Conservation (phyloP, 2,329 filamentous ascomycete species). For the Diaporthe helianthi region DNA sequence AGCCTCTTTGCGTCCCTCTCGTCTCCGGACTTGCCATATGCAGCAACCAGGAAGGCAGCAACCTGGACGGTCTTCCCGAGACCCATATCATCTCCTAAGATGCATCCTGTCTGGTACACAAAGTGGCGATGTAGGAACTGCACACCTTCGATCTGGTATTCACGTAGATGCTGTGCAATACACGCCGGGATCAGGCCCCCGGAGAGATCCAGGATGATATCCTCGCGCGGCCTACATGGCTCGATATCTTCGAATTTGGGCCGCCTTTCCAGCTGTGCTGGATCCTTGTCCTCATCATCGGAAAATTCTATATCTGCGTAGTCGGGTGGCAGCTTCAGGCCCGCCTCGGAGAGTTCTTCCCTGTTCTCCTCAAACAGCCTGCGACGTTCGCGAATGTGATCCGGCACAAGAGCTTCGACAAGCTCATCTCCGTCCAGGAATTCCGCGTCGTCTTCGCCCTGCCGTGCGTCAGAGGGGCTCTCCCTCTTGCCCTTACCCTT, state of each 20-base stretch:
- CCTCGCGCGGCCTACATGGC: slow-evolving; percentile 73
- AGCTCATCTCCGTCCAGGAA: slow-evolving; percentile 43
- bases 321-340: slow-evolving; percentile 77
- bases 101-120: slow-evolving; percentile 87
- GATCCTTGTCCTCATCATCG: slow-evolving; percentile 61
- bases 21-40: slow-evolving; percentile 93
- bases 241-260: slow-evolving; percentile 71
- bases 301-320: slow-evolving; percentile 80
- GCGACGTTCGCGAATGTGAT: slow-evolving; percentile 75
- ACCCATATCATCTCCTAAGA: slow-evolving; percentile 97
- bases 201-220: slow-evolving; percentile 77
- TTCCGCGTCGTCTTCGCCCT: slow-evolving; percentile 28
- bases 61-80: slow-evolving; percentile 97
- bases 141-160: slow-evolving; percentile 88
- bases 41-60: slow-evolving; percentile 86
- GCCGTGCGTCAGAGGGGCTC: background rate
- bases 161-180: slow-evolving; percentile 88
- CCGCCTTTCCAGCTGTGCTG: slow-evolving; percentile 62
- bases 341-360: slow-evolving; percentile 67
- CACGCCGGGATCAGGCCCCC: slow-evolving; percentile 84
- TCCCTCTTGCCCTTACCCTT: slow-evolving; percentile 39
- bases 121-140: slow-evolving; percentile 88
- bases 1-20: slow-evolving; percentile 85
- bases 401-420: slow-evolving; percentile 62
- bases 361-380: slow-evolving; percentile 70